These are phyloP conservation scores for Salix dunnii DNA, from an alignment of 345 rosid genomes.

Conservation along the genomic window DNA sequence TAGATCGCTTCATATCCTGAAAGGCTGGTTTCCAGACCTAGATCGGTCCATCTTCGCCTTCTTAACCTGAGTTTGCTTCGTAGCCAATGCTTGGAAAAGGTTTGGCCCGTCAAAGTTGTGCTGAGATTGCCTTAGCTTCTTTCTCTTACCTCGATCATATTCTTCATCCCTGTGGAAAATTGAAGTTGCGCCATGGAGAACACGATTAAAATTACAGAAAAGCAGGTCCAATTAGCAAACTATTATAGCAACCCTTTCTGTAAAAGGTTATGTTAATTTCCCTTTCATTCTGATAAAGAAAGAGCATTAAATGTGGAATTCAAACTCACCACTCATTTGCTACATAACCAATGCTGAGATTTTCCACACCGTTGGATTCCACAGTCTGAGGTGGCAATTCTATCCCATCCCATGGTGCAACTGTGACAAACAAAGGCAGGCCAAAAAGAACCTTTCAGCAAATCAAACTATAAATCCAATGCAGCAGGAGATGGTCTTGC, in stretches of 20 bases:
- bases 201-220: not conserved
- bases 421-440: constrained; percentile 40
- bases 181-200: not conserved
- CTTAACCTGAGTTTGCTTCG: constrained; percentile 40
- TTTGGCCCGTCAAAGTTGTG: constrained; percentile 55
- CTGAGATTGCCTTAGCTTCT: constrained; percentile 53
- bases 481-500: not conserved
- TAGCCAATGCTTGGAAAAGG: constrained; percentile 68
- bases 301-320: too few relatives aligned
- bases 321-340: constrained; percentile 82
- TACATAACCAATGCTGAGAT: constrained; percentile 56
- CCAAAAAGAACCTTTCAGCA: constrained; percentile 9
- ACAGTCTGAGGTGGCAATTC: constrained; percentile 29
- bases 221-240: not conserved
- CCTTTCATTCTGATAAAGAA: not conserved
- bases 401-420: constrained; percentile 69
- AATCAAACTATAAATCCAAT: constrained; percentile 2
- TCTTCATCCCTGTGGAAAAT: constrained; percentile 71
- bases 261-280: not conserved
- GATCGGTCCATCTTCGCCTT: constrained; percentile 33
- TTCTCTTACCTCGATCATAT: constrained; percentile 89
- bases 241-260: not conserved
- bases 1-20: constrained; percentile 45
- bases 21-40: constrained; percentile 40
- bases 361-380: constrained; percentile 30